Evolutionary conservation across 2,329 filamentous ascomycete species (phyloP).

Genomic region (Monosporascus sp.): DNA sequence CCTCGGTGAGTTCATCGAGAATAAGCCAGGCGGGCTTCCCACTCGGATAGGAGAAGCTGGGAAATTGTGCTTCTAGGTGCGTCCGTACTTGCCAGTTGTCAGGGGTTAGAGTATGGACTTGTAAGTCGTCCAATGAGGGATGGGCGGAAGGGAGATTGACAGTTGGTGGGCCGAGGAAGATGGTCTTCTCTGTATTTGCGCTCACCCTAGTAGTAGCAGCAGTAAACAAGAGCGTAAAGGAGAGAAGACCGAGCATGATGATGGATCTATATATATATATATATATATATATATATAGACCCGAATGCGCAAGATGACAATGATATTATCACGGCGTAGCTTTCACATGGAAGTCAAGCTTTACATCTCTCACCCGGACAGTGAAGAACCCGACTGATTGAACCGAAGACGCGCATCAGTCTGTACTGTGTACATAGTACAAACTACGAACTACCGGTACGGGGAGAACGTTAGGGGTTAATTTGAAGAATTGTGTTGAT

Average conservation of each 20-base stretch:
- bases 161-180: slow-evolving; percentile 69
- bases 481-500: too few species aligned
- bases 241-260: slow-evolving; percentile 14
- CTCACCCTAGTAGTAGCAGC: slow-evolving; percentile 15
- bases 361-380: too few species aligned
- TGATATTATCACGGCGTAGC: neutral
- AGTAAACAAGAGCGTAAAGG: slow-evolving; percentile 8
- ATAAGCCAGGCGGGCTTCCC: slow-evolving; percentile 74
- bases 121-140: slow-evolving; percentile 54
- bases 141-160: slow-evolving; percentile 49
- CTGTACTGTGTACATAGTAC: too few species aligned
- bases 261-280: neutral
- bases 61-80: slow-evolving; percentile 62
- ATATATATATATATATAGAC: neutral
- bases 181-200: slow-evolving; percentile 86
- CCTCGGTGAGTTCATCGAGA: slow-evolving; percentile 62
- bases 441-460: too few species aligned
- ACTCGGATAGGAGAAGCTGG: slow-evolving; percentile 42
- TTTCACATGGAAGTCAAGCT: too few species aligned
- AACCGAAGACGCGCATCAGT: too few species aligned
- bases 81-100: slow-evolving; percentile 52
- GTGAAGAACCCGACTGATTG: too few species aligned
- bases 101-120: slow-evolving; percentile 61
- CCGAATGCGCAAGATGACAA: neutral
- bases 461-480: too few species aligned